Conservation (phyloP, 148 eudicot species). For the Silene conica region DNA sequence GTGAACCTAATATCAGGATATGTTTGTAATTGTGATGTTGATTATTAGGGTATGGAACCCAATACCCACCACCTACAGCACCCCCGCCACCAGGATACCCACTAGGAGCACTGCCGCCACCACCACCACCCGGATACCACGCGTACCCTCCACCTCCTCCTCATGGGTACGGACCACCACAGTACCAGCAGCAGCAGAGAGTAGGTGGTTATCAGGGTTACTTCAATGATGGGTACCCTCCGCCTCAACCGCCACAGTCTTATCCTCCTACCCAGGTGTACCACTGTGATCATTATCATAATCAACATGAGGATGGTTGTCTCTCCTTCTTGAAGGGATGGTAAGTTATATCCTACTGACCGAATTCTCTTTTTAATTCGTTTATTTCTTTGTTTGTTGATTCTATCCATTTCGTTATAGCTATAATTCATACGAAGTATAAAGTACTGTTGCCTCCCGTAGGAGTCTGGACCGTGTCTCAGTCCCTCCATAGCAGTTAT, state of each 20-base stretch:
- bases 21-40: background rate
- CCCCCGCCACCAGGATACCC: constrained; percentile 31
- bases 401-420: too few relatives aligned
- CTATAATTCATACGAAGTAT: too few relatives aligned
- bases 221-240: constrained; percentile 52
- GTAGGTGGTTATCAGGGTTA: constrained; percentile 53
- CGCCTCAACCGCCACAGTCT: constrained; percentile 45
- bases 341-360: constrained; percentile 25
- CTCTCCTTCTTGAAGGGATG: constrained; percentile 55
- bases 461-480: too few relatives aligned
- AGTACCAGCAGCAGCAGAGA: constrained; percentile 30
- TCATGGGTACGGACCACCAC: constrained; percentile 28
- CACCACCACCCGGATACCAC: constrained; percentile 27
- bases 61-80: constrained; percentile 43
- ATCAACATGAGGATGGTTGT: constrained; percentile 30
- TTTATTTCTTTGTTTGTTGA: background rate
- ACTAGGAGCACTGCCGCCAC: background rate
- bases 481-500: too few relatives aligned
- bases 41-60: constrained; percentile 34
- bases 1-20: background rate
- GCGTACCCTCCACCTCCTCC: constrained; percentile 38
- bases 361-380: background rate
- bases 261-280: constrained; percentile 39
- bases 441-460: too few relatives aligned
- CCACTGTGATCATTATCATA: constrained; percentile 46